Evolutionary conservation across 1,284 basidiomycete genomes (phyloP).

Genomic region (Bjerkandera adusta): DNA sequence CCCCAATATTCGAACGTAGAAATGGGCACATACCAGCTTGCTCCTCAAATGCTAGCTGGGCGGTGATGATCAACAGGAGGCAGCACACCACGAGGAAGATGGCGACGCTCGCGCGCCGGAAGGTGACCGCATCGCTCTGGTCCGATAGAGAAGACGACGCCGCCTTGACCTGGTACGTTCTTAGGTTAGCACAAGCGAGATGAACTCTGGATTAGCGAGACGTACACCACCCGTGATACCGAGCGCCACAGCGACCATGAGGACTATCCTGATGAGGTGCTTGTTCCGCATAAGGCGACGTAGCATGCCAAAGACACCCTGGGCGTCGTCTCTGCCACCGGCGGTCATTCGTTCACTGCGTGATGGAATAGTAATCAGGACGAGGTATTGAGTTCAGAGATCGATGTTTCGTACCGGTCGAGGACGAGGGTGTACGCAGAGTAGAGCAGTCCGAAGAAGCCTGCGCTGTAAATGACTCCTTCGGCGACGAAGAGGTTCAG

Average conservation of each 20-base stretch:
- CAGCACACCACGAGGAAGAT: conserved; percentile 46
- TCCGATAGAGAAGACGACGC: background rate
- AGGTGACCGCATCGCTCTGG: conserved; percentile 19
- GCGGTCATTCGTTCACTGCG: conserved; percentile 6
- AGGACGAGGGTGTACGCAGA: conserved; percentile 33
- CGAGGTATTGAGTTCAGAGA: conserved; percentile 24
- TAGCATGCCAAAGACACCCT: conserved; percentile 24
- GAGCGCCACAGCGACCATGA: conserved; percentile 35
- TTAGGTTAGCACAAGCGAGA: background rate
- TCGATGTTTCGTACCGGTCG: conserved; percentile 31
- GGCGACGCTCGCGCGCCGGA: conserved; percentile 36
- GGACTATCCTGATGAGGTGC: conserved; percentile 31
- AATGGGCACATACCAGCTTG: conserved; percentile 4
- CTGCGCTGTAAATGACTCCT: conserved; percentile 32
- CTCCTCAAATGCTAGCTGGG: conserved; percentile 28
- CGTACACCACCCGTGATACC: conserved; percentile 36
- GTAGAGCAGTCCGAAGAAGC: conserved; percentile 35
- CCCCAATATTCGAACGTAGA: background rate
- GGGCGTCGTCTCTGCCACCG: conserved; percentile 9
- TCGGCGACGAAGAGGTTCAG: conserved; percentile 24
- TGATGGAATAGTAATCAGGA: conserved; percentile 27
- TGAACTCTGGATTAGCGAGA: background rate
- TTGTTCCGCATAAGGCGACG: conserved; percentile 33
- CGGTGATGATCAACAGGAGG: conserved; percentile 38
- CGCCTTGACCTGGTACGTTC: conserved; percentile 2